phyloP scores from a whole-genome alignment of 1,284 basidiomycete species.

The Porodaedalea pini region DNA sequence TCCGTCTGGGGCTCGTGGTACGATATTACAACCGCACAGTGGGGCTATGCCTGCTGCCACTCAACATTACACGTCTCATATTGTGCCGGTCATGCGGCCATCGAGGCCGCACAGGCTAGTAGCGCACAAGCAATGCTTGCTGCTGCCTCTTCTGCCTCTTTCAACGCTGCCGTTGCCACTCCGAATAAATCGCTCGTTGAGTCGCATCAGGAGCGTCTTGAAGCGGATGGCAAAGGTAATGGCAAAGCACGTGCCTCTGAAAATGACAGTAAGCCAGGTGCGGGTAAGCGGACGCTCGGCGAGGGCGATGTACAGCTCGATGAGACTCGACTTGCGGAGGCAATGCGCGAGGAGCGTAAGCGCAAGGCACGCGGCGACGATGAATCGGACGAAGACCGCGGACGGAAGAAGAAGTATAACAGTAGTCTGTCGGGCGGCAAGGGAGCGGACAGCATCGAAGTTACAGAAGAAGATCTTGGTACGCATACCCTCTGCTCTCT shows the following conservation, averaged over 20 bases:
- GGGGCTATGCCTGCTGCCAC: conserved; percentile 97
- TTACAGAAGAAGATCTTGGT: conserved; percentile 93
- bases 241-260: conserved; percentile 32
- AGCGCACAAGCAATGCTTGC: conserved; percentile 66
- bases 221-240: conserved; percentile 34
- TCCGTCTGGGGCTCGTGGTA: conserved; percentile 97
- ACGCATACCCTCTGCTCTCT: conserved; percentile 32
- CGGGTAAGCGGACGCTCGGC: conserved; percentile 60
- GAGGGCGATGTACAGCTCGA: conserved; percentile 75
- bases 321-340: conserved; percentile 61
- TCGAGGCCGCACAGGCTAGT: conserved; percentile 70
- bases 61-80: conserved; percentile 85
- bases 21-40: conserved; percentile 62
- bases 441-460: conserved; percentile 53
- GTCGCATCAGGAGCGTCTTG: conserved; percentile 25
- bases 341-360: conserved; percentile 79
- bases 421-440: conserved; percentile 37
- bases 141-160: conserved; percentile 32
- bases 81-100: conserved; percentile 88
- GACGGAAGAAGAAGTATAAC: conserved; percentile 56
- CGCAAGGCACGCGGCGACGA: conserved; percentile 59
- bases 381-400: conserved; percentile 50
- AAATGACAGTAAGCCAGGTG: conserved; percentile 44
- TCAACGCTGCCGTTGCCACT: conserved; percentile 25
- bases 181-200: conserved; percentile 26